These are phyloP conservation scores for Polyporus tsugae DNA, from an alignment of 1,284 basidiomycete genomes.

Conservation along the genomic window DNA sequence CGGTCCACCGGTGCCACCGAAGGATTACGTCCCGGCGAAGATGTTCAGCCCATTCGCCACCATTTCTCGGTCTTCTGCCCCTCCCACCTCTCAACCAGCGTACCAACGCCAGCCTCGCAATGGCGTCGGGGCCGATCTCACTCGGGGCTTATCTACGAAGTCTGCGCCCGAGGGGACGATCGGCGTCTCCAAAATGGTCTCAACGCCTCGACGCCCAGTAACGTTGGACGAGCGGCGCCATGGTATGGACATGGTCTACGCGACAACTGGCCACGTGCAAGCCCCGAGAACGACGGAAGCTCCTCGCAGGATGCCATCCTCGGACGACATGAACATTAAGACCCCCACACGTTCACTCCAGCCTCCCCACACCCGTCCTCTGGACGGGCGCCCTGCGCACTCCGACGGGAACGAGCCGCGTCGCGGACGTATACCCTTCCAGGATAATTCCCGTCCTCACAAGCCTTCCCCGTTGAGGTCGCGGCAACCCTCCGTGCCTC, in stretches of 20 bases:
- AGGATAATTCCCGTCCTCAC: conserved; percentile 15
- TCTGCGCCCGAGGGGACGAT: background rate
- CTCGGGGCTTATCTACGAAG: background rate
- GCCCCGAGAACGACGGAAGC: conserved; percentile 1
- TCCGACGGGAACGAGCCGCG: conserved; percentile 16
- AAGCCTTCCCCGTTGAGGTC: conserved; percentile 21
- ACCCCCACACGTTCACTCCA: background rate
- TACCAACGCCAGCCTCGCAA: background rate
- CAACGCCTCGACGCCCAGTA: background rate
- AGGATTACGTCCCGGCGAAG: conserved; percentile 6
- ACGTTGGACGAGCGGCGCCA: background rate
- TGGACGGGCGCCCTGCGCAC: conserved; percentile 10
- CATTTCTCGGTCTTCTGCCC: background rate
- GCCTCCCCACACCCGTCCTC: background rate
- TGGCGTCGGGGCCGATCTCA: background rate
- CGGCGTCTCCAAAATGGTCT: background rate
- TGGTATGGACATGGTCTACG: background rate
- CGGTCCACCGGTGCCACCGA: conserved; percentile 5
- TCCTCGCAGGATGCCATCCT: conserved; percentile 23
- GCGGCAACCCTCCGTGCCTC: conserved; percentile 8
- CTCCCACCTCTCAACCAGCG: background rate
- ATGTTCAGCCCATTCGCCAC: conserved; percentile 13
- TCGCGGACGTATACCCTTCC: background rate
- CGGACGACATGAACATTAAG: conserved; percentile 16
- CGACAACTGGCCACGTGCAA: background rate